These are phyloP conservation scores for Phtheirospermum japonicum DNA, from an alignment of 257 asterid genomes.

Conservation along the genomic window DNA sequence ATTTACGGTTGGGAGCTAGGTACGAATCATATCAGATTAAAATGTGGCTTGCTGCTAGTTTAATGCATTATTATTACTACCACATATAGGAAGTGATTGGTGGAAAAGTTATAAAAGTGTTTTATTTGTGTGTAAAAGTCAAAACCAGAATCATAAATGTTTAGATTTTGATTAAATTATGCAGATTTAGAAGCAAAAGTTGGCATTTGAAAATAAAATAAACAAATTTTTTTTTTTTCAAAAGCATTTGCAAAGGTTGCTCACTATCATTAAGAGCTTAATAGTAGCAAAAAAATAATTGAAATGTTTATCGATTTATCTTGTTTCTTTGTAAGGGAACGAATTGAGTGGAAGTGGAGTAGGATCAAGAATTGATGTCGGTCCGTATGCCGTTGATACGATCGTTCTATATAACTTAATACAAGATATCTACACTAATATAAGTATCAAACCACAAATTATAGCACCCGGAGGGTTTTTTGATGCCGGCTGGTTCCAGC, in stretches of 20 bases:
- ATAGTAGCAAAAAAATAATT: background rate
- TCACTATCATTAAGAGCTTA: no score
- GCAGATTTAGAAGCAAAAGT: background rate
- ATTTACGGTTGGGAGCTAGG: constrained; percentile 69
- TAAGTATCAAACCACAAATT: constrained; percentile 35
- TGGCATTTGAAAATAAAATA: no score
- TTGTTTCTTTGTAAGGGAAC: constrained; percentile 42
- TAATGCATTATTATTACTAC: no score
- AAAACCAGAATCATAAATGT: background rate
- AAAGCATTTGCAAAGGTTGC: no score
- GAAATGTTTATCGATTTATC: background rate
- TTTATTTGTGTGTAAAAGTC: background rate
- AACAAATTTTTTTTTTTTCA: no score
- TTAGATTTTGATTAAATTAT: no score
- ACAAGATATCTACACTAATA: constrained; percentile 39
- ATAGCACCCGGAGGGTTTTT: constrained; percentile 69
- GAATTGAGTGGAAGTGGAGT: constrained; percentile 69
- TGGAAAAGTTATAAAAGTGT: background rate
- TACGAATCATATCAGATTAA: constrained; percentile 5
- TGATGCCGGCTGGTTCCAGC: constrained; percentile 52
- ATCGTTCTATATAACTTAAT: constrained; percentile 20
- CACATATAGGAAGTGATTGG: no score
- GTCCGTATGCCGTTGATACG: constrained; percentile 20
- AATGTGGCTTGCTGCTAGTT: no score
- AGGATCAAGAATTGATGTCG: constrained; percentile 46